Evolutionary conservation across 2,329 filamentous ascomycete genomes (phyloP), one percentile per base, ranked within the genome.

Genomic region (Zymoseptoria tritici): DNA sequence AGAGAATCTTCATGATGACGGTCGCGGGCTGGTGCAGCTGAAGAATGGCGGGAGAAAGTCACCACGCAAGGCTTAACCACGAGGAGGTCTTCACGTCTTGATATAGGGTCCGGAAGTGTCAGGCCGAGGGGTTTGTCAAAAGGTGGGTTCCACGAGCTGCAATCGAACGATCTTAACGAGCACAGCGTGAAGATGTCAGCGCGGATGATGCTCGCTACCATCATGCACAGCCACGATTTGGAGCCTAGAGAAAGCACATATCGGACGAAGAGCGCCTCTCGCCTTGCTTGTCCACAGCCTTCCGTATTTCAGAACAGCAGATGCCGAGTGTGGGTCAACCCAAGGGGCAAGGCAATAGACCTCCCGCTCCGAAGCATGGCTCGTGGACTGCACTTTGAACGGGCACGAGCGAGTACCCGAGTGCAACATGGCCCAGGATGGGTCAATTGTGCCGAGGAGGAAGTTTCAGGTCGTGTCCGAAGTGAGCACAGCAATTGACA

Each of bases 1-100:
- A 77, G 56, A 78, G 73, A 50, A 77, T 75, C 66, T 72, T 73
- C 73, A 77, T 75, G 8, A 24, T 64, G 57, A 11, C 19, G 49
- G 29, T 29, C 8, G n/a, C 16, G 11, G n/a, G n/a, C 22, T 13
- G 9, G 9, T 53, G 50, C n/a, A 22, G 22, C n/a, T 9, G 11
- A 19, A 53, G 22, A 53, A 24, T 16, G 52, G n/a, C 22, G 52
- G 13, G 29, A n/a, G n/a, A 29, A 31, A 29, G 9, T 31, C 22
- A 26, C 22, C 16, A 16, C 22, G 29, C 8, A 9, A 53, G 52
- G 22, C 52, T 24, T 19, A 13, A 24, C 50, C 50, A 52, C 20
- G 19, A 21, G 16, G 50, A 21, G 50, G 50, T 11, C 50, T 52
- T 20, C 11, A 52, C 3, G 50, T 11, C 20, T 16, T 21, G 50